Evolutionary conservation across 768 basidiomycete genomes (phyloP), one percentile per base, ranked within the genome.

Genomic region (Tylopilus subfusipes): DNA sequence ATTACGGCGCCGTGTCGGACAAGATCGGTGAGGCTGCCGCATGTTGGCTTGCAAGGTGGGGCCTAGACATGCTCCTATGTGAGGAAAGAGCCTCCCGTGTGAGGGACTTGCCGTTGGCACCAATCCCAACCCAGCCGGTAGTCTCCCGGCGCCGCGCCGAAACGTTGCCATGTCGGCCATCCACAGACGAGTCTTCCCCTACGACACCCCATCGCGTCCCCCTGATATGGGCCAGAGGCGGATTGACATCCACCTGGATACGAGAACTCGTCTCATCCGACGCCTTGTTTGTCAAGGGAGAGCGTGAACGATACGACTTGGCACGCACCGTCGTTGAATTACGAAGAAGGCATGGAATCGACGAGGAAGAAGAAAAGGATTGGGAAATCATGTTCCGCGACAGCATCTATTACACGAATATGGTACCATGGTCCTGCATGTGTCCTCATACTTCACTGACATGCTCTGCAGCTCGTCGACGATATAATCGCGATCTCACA

Each of bases 1-100:
- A 84, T 64, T 96, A 97, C 63, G 94, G 93, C n/a, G 78, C 82
- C n/a, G 77, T 93, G 11, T 89, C 89, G 0, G 84, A 93, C 71
- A 95, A 92, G 73, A 90, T 97, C 52, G 94, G 94, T 13, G 93
- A 96, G 70, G 87, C 91, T 0, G 86, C 87, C 60, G 81, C 82
- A 3, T 91, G 88, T 68, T 98, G 93, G 93, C 75, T 97, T 18
- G 79, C 85, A 1, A 77, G 90, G 42, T 98, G 94, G 94, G 90
- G 85, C 0, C 67, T 72, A 13, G 93, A 97, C 65, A 77, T 96
- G 57, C 77, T 96, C n/a, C 63, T 65, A 10, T 76, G 80, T 30
- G 90, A 92, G 63, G 79, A 84, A 59, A 71, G 69, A 39, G 58
- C 58, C 11, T 40, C 56, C 36, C 54, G 42, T 18, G 50, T 42